Base-by-base conservation (phyloP, 2,329 filamentous ascomycete genomes). In the Colletotrichum paranaense region DNA sequence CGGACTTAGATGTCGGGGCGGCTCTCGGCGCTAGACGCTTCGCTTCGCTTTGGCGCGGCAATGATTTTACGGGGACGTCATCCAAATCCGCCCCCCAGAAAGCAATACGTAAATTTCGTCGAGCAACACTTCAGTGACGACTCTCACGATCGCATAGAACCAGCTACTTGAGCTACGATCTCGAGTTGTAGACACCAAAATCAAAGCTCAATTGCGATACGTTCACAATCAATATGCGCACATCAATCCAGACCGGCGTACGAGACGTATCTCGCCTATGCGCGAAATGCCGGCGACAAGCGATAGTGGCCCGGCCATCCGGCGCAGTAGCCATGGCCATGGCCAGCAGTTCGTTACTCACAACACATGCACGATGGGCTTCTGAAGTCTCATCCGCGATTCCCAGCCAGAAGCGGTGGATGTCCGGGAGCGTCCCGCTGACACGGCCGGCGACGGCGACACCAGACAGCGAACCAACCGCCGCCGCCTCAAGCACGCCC, bases 251-350 rank as follows among this genome's bases (percentile, higher is more conserved):
- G n/a, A 76, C 78, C 60, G 74, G 76, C 62, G 75, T 76, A 46
- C 78, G 77, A 67, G 78, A 80, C 64, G 62, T 79, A 67, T 77
- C 77, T 75, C 81, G 79, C 75, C 74, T 81, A 76, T 83, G 82
- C 80, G 65, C 77, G 73, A 79, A 79, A 74, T 82, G 82, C 75
- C 78, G 77, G 74, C 78, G 77, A 73, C 78, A 78, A 76, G 76
- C 77, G 62, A 78, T 76, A 70, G 76, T 53, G n/a, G 26, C 68
- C 58, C 55, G 53, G 26, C 35, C 64, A 49, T 46, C 75, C 76
- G 66, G 75, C 60, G 62, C 76, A 76, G 73, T 35, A 16, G 26
- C 63, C 32, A 52, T 35, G 19, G 30, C 59, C 32, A 56, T 38
- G 7, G 42, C 57, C 28, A 74, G 55, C 53, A 74, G 35, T 49